Evolutionary conservation across 805 yeast species (phyloP).

Genomic region (Saccharomyces kudriavzevii): DNA sequence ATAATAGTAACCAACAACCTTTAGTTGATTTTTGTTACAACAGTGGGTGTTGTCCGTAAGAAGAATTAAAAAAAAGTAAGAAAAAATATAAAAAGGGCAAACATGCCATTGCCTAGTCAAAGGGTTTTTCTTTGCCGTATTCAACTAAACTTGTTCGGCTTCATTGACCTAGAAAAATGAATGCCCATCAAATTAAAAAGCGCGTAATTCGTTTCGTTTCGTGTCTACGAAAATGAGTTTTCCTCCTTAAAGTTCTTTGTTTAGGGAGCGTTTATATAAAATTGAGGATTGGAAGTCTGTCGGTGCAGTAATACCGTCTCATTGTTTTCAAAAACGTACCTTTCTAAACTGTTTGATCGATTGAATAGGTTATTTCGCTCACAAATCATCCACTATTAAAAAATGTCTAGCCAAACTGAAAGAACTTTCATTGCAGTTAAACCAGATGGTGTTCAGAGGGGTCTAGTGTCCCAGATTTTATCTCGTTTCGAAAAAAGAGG

Average conservation of each 20-base stretch:
- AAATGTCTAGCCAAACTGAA: slow-evolving; percentile 36
- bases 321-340: neutral
- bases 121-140: neutral
- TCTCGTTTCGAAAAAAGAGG: slow-evolving; percentile 96
- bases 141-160: neutral
- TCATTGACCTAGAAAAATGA: neutral
- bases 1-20: too few species aligned
- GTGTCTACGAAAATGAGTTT: neutral
- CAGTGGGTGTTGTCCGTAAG: too few species aligned
- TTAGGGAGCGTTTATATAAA: neutral
- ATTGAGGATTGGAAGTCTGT: neutral
- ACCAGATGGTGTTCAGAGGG: slow-evolving; percentile 99
- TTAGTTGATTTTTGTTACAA: too few species aligned
- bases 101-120: too few species aligned
- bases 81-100: too few species aligned
- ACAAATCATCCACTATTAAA: neutral
- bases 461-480: slow-evolving; percentile 81
- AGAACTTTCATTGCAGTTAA: slow-evolving; percentile 89
- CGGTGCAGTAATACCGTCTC: neutral
- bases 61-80: too few species aligned
- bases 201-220: neutral
- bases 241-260: neutral
- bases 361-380: neutral
- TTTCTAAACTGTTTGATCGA: neutral
- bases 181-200: neutral